A percentile compares a stretch with the other conserved stretches of the same genome.
phyloP scores from a whole-genome alignment of 2,329 filamentous ascomycete genomes.

The Aspergillus udagawae region DNA sequence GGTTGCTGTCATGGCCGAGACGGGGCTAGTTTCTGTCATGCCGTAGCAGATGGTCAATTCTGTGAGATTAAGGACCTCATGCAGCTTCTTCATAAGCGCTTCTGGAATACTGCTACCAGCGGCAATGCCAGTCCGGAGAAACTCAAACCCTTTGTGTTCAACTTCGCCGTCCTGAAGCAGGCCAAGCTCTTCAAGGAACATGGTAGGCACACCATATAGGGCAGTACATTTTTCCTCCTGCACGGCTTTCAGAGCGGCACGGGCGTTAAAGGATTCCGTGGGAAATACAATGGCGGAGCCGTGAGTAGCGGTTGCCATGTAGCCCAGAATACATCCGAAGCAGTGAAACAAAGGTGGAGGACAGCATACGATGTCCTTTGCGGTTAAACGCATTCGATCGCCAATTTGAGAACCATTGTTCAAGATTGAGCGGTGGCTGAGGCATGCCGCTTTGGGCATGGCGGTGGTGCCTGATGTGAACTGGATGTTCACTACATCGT shows the following conservation, averaged over 20 bases:
- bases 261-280: constrained; percentile 78
- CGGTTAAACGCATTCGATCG: constrained; percentile 73
- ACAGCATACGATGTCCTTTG: constrained; percentile 65
- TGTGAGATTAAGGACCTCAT: constrained; percentile 67
- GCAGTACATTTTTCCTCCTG: constrained; percentile 62
- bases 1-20: constrained; percentile 73
- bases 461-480: constrained; percentile 97
- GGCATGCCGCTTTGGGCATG: constrained; percentile 83
- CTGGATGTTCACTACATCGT: constrained; percentile 88
- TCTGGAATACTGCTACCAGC: constrained; percentile 82
- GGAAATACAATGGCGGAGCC: constrained; percentile 80
- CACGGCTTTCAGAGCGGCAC: constrained; percentile 62
- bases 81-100: constrained; percentile 63
- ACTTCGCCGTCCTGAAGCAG: constrained; percentile 57
- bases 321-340: constrained; percentile 88
- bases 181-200: constrained; percentile 88
- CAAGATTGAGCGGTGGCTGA: constrained; percentile 79
- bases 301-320: constrained; percentile 88
- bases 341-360: constrained; percentile 62
- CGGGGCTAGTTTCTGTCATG: constrained; percentile 83
- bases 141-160: constrained; percentile 53
- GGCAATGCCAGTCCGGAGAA: constrained; percentile 83
- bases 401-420: constrained; percentile 90
- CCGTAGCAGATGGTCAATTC: constrained; percentile 93
- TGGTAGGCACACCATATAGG: constrained; percentile 87